Evolutionary conservation across 129 eudicot species (phyloP).

Genomic region (Escallonia rubra): DNA sequence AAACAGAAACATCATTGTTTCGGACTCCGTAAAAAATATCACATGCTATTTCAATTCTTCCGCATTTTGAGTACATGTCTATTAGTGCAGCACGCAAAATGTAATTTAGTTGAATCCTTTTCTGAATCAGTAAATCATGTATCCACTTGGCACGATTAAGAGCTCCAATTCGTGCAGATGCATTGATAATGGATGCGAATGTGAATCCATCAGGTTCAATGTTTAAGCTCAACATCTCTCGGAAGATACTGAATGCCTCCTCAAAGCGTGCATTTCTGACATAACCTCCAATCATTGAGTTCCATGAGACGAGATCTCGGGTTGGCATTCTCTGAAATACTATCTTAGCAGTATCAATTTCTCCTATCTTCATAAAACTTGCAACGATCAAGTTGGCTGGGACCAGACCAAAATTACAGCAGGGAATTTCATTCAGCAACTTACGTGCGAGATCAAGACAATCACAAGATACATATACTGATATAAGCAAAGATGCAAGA

Average conservation of each 20-base stretch:
- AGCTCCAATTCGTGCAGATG: conserved; percentile 75
- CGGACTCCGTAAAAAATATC: conserved; percentile 33
- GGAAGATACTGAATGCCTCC: conserved; percentile 56
- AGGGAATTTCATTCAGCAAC: conserved; percentile 39
- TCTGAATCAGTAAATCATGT: conserved; percentile 50
- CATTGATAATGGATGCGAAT: conserved; percentile 63
- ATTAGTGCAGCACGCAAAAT: conserved; percentile 63
- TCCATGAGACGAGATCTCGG: conserved; percentile 82
- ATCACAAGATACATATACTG: conserved; percentile 35
- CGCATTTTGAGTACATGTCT: conserved; percentile 89
- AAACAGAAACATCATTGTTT: conserved; percentile 56
- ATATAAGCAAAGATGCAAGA: conserved; percentile 49
- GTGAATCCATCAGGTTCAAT: conserved; percentile 82
- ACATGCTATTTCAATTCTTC: conserved; percentile 58
- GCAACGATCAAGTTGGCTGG: conserved; percentile 53
- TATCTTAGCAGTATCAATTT: conserved; percentile 48
- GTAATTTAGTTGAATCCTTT: conserved; percentile 44
- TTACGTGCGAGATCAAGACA: conserved; percentile 33
- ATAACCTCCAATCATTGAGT: conserved; percentile 65
- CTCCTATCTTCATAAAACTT: conserved; percentile 59
- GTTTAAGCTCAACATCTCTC: conserved; percentile 49
- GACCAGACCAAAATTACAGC: conserved; percentile 32
- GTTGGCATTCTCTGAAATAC: conserved; percentile 40
- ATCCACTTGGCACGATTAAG: conserved; percentile 68
- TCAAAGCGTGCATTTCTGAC: conserved; percentile 51